Base-by-base conservation (phyloP, 495 filamentous ascomycete species). In the Melanomma pulvis-pyrius region DNA sequence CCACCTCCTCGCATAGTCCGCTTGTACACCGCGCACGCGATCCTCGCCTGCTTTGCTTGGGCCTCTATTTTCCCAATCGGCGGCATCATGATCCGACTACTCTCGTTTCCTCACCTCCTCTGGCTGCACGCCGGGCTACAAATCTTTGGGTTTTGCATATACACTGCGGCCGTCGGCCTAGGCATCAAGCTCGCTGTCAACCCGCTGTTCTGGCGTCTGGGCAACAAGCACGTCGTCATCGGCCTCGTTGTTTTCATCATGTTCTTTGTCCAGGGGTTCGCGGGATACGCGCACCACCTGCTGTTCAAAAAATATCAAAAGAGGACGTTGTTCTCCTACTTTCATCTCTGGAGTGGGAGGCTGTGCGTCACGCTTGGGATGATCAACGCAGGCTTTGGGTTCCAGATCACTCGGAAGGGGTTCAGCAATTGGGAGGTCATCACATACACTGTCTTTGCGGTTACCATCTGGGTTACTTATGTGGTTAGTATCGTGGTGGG, bases 61-160 rank as follows among this genome's bases (percentile, higher is more conserved):
- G 32, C 78, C 34, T 54, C 77, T 49, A 67, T 81, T 30, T 81
- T 83, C 69, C 83, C 79, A 53, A 64, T 78, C n/a, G 78, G 77
- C 41, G 76, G 71, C 11, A 74, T 82, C 60, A 47, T 76, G 46
- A 71, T 83, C 29, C 75, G 78, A 21, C 32, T 83, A 0, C 65
- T 83, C 51, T 68, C 52, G 32, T 76, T 76, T 56, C 53, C 65
- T 22, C 51, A 63, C 13, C 76, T 79, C 4, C 58, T 74, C 25
- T 75, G 73, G 73, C 44, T 77, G 11, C 75, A 76, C 50, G 74
- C 71, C 30, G 53, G 50, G n/a, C 57, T 75, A 24, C 75, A 77
- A 50, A 59, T 67, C n/a, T 47, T 75, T 41, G 71, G 63, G 13
- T 74, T 63, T 49, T 21, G 70, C 17, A n/a, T 74, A n/a, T 77